A percentile compares a stretch with the other conserved stretches of the same genome.
Evolutionary conservation across 371 early-diverging fungal species (phyloP).

Genomic region (Enteropsectra breve): DNA sequence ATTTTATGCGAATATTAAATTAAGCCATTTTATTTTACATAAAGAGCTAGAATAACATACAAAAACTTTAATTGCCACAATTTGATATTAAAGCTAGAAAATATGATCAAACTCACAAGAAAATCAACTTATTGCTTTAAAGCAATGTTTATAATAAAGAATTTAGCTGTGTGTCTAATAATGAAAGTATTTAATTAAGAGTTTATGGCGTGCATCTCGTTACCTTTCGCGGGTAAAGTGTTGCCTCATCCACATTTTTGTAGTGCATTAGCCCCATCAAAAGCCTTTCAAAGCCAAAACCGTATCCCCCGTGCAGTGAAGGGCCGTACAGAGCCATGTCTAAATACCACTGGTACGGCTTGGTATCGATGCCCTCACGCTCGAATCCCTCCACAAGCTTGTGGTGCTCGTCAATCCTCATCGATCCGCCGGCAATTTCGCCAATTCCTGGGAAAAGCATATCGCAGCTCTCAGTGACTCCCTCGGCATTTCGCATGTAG

Average conservation of each 20-base stretch:
- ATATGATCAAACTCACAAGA: background rate
- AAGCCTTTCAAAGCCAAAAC: slow-evolving; percentile 95
- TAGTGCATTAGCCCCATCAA: slow-evolving; percentile 88
- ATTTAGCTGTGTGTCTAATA: no score
- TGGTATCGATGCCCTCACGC: slow-evolving; percentile 84
- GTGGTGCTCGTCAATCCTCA: slow-evolving; percentile 82
- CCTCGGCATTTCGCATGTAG: slow-evolving; percentile 84
- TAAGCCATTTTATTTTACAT: no score
- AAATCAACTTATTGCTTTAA: no score
- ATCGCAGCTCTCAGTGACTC: slow-evolving; percentile 91
- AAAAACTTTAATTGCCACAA: no score
- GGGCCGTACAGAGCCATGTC: slow-evolving; percentile 97
- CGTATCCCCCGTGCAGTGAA: slow-evolving; percentile 93
- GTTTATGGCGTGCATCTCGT: slow-evolving; percentile 64
- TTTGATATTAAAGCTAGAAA: no score
- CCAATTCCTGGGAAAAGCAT: slow-evolving; percentile 96
- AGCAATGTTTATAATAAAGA: no score
- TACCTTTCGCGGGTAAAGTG: slow-evolving; percentile 85
- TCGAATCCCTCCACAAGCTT: slow-evolving; percentile 82
- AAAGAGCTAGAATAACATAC: no score
- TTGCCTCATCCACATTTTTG: slow-evolving; percentile 71
- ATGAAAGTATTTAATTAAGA: background rate
- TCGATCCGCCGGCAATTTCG: slow-evolving; percentile 97
- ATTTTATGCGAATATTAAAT: no score
- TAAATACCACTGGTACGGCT: slow-evolving; percentile 94